Percentiles rank a stretch among this genome's conserved stretches.
Evolutionary conservation across 1,284 basidiomycete genomes (phyloP).

Genomic region (Sutorius eximius): DNA sequence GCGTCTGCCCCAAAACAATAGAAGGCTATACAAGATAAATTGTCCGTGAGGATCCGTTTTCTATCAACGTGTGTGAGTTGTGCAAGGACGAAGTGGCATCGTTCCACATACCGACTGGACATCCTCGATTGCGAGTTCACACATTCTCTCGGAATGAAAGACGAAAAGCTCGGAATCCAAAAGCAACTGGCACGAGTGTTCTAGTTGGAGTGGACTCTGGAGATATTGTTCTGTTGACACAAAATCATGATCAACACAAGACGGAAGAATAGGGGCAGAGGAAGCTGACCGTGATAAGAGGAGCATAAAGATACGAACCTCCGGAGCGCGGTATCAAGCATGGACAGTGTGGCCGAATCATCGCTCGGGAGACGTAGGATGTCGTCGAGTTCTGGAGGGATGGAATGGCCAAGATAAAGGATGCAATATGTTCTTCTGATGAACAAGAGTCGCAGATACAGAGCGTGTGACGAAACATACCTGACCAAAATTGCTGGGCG

Average conservation of each 20-base stretch:
- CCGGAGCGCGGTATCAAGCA: constrained; percentile 76
- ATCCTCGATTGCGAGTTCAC: constrained; percentile 71
- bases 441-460: constrained; percentile 6
- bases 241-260: constrained; percentile 8
- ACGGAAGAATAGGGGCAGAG: constrained; percentile 6
- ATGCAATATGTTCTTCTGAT: constrained; percentile 7
- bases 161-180: constrained; percentile 82
- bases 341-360: constrained; percentile 59
- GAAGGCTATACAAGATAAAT: constrained; percentile 77
- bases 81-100: neutral
- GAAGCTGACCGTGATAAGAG: constrained; percentile 76
- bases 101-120: constrained; percentile 57
- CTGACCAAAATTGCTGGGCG: constrained; percentile 83
- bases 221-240: constrained; percentile 70
- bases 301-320: constrained; percentile 79
- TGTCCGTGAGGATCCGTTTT: constrained; percentile 87
- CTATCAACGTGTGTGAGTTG: constrained; percentile 39
- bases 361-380: constrained; percentile 67
- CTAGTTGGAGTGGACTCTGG: constrained; percentile 75
- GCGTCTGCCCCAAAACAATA: constrained; percentile 75
- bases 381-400: constrained; percentile 74
- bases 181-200: constrained; percentile 74
- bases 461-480: constrained; percentile 44
- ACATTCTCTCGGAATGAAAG: constrained; percentile 89
- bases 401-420: neutral